phyloP scores from a whole-genome alignment of 176 grass and related monocot species.

The Metroxylon sagu region DNA sequence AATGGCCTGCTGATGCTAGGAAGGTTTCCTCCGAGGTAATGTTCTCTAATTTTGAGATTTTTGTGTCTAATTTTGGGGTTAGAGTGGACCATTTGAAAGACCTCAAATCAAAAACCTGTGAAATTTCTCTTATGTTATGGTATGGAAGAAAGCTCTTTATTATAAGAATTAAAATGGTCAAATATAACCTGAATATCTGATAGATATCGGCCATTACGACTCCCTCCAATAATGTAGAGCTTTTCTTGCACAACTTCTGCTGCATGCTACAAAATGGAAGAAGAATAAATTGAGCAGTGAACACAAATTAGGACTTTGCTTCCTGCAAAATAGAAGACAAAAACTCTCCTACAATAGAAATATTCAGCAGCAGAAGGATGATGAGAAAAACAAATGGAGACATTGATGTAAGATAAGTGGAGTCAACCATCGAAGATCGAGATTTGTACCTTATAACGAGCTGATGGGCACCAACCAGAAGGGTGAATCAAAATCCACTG shows the following conservation, averaged over 20 bases:
- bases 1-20: constrained; percentile 63
- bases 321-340: neutral
- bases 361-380: neutral
- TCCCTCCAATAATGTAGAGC: constrained; percentile 78
- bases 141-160: neutral
- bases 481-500: constrained; percentile 29
- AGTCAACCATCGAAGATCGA: neutral
- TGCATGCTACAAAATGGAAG: constrained; percentile 49
- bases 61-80: constrained; percentile 29
- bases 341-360: neutral
- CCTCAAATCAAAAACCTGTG: constrained; percentile 80
- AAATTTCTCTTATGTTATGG: neutral
- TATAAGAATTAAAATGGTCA: neutral
- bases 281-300: constrained; percentile 13
- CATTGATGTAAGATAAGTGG: neutral
- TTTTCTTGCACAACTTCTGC: constrained; percentile 63
- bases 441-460: constrained; percentile 37
- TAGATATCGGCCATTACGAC: constrained; percentile 78
- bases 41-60: constrained; percentile 20
- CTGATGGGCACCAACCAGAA: constrained; percentile 22
- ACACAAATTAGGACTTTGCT: constrained; percentile 1
- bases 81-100: constrained; percentile 64
- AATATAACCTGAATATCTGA: constrained; percentile 66
- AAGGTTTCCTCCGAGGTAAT: constrained; percentile 27
- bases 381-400: neutral